Base-by-base conservation (phyloP, 1,139 yeast genomes). In the Pichiaceae sp. region DNA sequence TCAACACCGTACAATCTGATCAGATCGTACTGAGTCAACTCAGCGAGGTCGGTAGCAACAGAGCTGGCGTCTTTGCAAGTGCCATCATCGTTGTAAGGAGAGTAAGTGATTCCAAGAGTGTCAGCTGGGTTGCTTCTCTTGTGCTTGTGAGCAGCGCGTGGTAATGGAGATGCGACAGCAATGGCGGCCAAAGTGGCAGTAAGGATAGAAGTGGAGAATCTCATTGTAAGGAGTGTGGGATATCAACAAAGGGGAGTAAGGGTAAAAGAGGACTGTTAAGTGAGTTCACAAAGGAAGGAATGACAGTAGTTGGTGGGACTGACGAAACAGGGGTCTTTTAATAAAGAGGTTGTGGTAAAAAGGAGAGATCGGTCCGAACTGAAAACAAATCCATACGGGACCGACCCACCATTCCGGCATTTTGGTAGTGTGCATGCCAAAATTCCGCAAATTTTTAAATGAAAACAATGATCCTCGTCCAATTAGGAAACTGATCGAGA, bases 1-100 rank as follows among this genome's bases (percentile, higher is more conserved):
- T 82, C 94, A 51, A 77, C 84, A 66, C 86, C 87, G 68, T 82
- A 82, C 47, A 82, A 66, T 78, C 94, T 79, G 59, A 83, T 74
- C 49, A 77, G 48, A 46, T 66, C 69, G 64, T 59, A 82, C 42
- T 61, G 72, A 33, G 73, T 44, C 50, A 85, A 67, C 44, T 59
- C 43, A 33, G 70, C 64, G 38, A 85, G 53, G 51, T 85, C 95
- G 31, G 74, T 52, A 46, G 72, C 64, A 48, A 85, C 79, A 51
- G 70, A 68, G 28, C 60, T 48, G 34, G 72, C 57, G 28, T 83
- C 60, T 70, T 84, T 85, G 71, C 95, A 85, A 26, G 68, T 67
- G 62, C 94, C 94, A 46, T 67, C 62, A 42, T 69, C 57, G 43
- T 78, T 66, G 74, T 83, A 82, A 48, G 95, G 95, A 40, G 93